These are phyloP conservation scores for Sporothrix schenckii DNA, from an alignment of 2,329 filamentous ascomycete genomes.

Conservation along the genomic window DNA sequence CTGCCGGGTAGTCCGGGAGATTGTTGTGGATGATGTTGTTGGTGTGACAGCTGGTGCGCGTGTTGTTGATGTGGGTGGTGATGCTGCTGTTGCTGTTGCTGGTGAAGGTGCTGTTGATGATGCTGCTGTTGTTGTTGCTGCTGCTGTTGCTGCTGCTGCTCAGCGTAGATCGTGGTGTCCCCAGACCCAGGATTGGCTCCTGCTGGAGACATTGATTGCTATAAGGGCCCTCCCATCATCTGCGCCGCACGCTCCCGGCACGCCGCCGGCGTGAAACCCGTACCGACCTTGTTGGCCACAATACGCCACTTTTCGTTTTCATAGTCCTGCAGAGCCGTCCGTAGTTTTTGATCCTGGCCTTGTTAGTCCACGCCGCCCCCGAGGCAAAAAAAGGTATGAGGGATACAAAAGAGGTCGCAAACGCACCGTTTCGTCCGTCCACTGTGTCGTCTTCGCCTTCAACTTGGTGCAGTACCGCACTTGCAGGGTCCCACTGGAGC, in stretches of 20 bases:
- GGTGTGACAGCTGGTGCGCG: constrained; percentile 3
- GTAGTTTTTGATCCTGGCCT: constrained; percentile 73
- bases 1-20: constrained; percentile 22
- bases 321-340: constrained; percentile 77
- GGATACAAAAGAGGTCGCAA: neutral
- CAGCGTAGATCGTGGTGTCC: constrained; percentile 51
- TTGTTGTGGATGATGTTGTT: constrained; percentile 25
- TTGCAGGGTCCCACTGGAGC: constrained; percentile 87
- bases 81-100: constrained; percentile 22
- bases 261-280: constrained; percentile 82
- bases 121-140: constrained; percentile 26
- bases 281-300: constrained; percentile 86
- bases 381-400: neutral
- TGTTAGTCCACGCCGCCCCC: constrained; percentile 33
- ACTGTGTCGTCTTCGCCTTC: constrained; percentile 89
- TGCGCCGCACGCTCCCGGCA: constrained; percentile 80
- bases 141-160: constrained; percentile 38
- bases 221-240: constrained; percentile 57
- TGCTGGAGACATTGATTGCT: constrained; percentile 60
- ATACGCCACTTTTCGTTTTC: constrained; percentile 93
- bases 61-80: constrained; percentile 13
- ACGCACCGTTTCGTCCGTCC: constrained; percentile 87
- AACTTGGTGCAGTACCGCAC: constrained; percentile 94
- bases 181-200: constrained; percentile 51
- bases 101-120: constrained; percentile 25